These are phyloP conservation scores for Gloeopeniophorella convolvens DNA, from an alignment of 768 basidiomycete species.

Conservation along the genomic window DNA sequence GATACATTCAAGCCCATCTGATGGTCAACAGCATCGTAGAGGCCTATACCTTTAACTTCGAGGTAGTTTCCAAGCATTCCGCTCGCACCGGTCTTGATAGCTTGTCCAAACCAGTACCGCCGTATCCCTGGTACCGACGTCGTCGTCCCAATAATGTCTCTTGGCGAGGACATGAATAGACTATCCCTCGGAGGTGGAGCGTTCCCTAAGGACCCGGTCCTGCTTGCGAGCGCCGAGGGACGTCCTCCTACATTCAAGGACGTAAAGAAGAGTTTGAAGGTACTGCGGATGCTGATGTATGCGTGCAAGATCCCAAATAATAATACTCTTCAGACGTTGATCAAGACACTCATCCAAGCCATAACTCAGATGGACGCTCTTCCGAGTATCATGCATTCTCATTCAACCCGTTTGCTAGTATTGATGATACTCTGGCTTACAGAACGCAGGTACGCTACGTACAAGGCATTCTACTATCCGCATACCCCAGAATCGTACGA, in stretches of 20 bases:
- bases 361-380: slow-evolving; percentile 74
- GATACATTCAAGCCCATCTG: slow-evolving; percentile 1
- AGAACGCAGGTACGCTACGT: slow-evolving; percentile 82
- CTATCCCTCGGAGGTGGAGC: slow-evolving; percentile 36
- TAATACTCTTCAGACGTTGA: slow-evolving; percentile 43
- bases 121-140: slow-evolving; percentile 52
- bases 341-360: slow-evolving; percentile 74
- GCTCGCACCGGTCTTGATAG: too few species aligned
- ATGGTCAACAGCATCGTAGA: slow-evolving; percentile 60
- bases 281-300: slow-evolving; percentile 22
- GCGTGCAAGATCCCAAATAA: slow-evolving; percentile 2
- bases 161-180: slow-evolving; percentile 53
- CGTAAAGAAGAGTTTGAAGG: slow-evolving; percentile 79
- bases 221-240: slow-evolving; percentile 52
- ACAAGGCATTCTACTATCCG: slow-evolving; percentile 82
- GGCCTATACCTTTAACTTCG: slow-evolving; percentile 84
- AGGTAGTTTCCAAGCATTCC: slow-evolving; percentile 28
- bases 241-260: slow-evolving; percentile 68
- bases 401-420: neutral
- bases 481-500: slow-evolving; percentile 78
- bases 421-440: slow-evolving; percentile 4
- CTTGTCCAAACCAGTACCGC: too few species aligned
- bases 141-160: slow-evolving; percentile 64
- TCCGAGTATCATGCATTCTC: slow-evolving; percentile 45
- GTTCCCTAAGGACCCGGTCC: slow-evolving; percentile 46